Base-by-base conservation (phyloP, 306 rosid genomes). In the Quercus wislizeni region DNA sequence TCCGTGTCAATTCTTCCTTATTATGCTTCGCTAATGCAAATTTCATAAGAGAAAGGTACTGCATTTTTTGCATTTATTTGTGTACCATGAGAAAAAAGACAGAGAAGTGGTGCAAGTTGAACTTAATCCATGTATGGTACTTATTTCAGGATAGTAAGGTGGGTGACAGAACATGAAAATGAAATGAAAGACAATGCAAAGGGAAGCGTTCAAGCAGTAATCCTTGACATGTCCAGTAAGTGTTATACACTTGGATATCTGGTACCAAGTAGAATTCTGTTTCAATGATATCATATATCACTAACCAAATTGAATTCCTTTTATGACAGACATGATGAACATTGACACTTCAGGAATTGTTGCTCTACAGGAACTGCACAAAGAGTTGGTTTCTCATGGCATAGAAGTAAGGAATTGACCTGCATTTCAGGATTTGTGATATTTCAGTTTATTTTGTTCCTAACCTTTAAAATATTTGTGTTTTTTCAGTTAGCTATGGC, bases 11-110 rank as follows among this genome's bases (percentile, higher is more conserved):
- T 85, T 89, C 97, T 67, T 88, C 87, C 68, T 86, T 93, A 55
- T 91, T 94, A 68, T 94, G 98, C 83, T 94, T 94, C 73, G 97
- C 97, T 8, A 94, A 94, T 82, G 93, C 98, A 3, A 91, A 84
- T 68, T 88, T 91, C 69, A 83, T 92, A 9, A 87, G 91, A 87
- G 97, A 92, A 84, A 92, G 97, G 98, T 80, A 82, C 46, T 10
- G 30, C 35, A 25, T 28, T 33, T 0, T 11, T 23, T 12, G 23
- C 4, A 57, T 17, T 2, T 30, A 13, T 13, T 30, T 63, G 13
- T 5, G 15, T 3, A 28, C 51, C 51, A 33, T 18, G 51, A 14
- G 28, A 64, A 15, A 33, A 33, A 33, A 7, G 23, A 63, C 10
- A 33, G 0, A 19, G 71, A 28, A 51, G 28, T 25, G 35, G 76